Percentiles rank a stretch among this genome's conserved stretches.
These are phyloP conservation scores for Rhizopus arrhizus DNA, from an alignment of 371 early-diverging fungal species.

Conservation along the genomic window DNA sequence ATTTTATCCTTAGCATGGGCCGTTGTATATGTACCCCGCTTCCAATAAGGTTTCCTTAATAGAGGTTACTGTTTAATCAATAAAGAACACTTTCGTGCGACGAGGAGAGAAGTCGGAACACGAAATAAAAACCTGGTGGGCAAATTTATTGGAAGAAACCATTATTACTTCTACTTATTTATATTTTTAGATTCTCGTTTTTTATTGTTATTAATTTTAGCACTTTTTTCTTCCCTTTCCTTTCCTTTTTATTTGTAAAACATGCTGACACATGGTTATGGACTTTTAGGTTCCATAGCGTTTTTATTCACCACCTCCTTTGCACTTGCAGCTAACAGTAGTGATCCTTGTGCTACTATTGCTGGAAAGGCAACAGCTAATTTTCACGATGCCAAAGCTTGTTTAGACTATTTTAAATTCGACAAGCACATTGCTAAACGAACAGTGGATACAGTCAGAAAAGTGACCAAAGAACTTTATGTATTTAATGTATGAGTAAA, in stretches of 20 bases:
- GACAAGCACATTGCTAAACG: conserved; percentile 43
- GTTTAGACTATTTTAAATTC: conserved; percentile 51
- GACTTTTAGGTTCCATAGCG: conserved; percentile 1
- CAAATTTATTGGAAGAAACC: too few relatives aligned
- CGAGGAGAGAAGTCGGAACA: too few relatives aligned
- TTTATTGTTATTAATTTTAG: conserved; percentile 2
- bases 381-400: conserved; percentile 49
- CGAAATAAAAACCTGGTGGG: too few relatives aligned
- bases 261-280: conserved; percentile 9
- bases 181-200: neutral
- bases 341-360: conserved; percentile 49
- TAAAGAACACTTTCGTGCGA: too few relatives aligned
- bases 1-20: too few relatives aligned
- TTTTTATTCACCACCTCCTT: conserved; percentile 3
- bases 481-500: conserved; percentile 48
- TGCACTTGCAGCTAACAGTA: neutral
- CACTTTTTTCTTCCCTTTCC: conserved; percentile 2
- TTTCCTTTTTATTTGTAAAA: conserved; percentile 11
- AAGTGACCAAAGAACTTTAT: conserved; percentile 50
- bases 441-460: conserved; percentile 50
- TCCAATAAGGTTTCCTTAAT: too few relatives aligned
- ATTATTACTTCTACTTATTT: neutral
- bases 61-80: too few relatives aligned
- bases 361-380: conserved; percentile 48
- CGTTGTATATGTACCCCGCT: too few relatives aligned